These are phyloP conservation scores for Acacia pycnantha DNA, from an alignment of 331 rosid genomes.

Conservation along the genomic window DNA sequence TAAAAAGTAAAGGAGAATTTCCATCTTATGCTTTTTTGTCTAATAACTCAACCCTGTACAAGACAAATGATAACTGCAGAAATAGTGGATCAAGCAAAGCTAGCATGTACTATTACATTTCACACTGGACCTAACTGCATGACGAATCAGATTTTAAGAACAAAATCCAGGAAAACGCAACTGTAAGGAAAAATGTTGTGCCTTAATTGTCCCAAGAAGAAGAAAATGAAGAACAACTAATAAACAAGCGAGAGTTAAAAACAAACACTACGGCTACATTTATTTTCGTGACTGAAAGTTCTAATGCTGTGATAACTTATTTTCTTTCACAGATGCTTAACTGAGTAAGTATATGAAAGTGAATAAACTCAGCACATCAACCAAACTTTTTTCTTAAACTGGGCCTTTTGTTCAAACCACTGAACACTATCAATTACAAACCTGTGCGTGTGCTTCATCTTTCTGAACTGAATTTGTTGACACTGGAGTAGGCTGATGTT, in stretches of 20 bases:
- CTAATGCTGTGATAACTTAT: not conserved
- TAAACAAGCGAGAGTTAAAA: not conserved
- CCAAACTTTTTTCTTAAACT: constrained; percentile 1
- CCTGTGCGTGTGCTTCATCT: constrained; percentile 90
- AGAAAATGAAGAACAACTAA: not conserved
- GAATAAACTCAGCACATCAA: constrained; percentile 11
- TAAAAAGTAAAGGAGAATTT: not conserved
- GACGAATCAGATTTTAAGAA: constrained; percentile 3
- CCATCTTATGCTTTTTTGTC: not conserved
- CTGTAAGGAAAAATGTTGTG: not conserved
- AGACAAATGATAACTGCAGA: constrained; percentile 8
- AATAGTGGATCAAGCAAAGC: constrained; percentile 7
- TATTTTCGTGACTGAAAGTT: not conserved
- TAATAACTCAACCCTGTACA: constrained; percentile 13
- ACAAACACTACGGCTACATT: not conserved
- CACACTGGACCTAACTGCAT: not conserved
- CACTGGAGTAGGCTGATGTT: constrained; percentile 52
- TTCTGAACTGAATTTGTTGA: constrained; percentile 54
- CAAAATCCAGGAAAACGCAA: not conserved
- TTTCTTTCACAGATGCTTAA: not conserved
- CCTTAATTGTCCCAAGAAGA: not conserved
- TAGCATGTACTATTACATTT: constrained; percentile 15
- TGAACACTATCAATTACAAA: constrained; percentile 33
- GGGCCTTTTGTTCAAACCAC: constrained; percentile 22
- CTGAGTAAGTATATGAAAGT: not conserved